phyloP scores from a whole-genome alignment of 179 eudicot species.

The Pouteria campechiana region DNA sequence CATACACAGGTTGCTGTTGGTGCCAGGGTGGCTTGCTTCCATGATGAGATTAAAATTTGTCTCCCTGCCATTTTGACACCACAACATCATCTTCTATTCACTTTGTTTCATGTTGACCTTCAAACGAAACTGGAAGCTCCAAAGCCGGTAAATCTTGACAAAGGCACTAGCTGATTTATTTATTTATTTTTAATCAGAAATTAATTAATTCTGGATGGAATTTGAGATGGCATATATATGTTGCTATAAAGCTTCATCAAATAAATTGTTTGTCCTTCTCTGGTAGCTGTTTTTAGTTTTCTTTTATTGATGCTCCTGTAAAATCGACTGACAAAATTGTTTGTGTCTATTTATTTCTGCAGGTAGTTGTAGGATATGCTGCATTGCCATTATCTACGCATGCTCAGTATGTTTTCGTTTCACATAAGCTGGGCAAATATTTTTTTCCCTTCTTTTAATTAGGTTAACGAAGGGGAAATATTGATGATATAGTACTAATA shows the following conservation, averaged over 20 bases:
- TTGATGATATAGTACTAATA: too few species aligned
- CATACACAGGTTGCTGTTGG: conserved; percentile 95
- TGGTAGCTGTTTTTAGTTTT: neutral
- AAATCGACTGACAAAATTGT: conserved; percentile 4
- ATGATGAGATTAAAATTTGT: conserved; percentile 92
- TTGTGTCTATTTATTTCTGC: conserved; percentile 15
- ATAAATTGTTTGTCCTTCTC: too few species aligned
- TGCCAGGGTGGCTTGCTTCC: conserved; percentile 87
- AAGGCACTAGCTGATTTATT: neutral
- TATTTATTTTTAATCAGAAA: neutral
- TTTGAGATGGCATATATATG: too few species aligned
- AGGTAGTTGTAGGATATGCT: conserved; percentile 95
- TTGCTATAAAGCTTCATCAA: too few species aligned
- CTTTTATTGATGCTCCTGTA: conserved; percentile 1
- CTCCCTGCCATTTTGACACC: conserved; percentile 94
- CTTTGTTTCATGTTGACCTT: conserved; percentile 93
- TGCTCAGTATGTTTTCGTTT: conserved; percentile 63
- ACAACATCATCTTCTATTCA: conserved; percentile 84
- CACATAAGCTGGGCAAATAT: too few species aligned
- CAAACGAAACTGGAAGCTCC: conserved; percentile 98
- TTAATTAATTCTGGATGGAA: too few species aligned
- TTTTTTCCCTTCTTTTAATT: too few species aligned
- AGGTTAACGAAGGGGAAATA: too few species aligned
- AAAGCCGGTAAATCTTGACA: conserved; percentile 54
- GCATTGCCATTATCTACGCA: conserved; percentile 78